Conservation (phyloP, 2,329 filamentous ascomycete species). For the Fusarium brachygibbosum region DNA sequence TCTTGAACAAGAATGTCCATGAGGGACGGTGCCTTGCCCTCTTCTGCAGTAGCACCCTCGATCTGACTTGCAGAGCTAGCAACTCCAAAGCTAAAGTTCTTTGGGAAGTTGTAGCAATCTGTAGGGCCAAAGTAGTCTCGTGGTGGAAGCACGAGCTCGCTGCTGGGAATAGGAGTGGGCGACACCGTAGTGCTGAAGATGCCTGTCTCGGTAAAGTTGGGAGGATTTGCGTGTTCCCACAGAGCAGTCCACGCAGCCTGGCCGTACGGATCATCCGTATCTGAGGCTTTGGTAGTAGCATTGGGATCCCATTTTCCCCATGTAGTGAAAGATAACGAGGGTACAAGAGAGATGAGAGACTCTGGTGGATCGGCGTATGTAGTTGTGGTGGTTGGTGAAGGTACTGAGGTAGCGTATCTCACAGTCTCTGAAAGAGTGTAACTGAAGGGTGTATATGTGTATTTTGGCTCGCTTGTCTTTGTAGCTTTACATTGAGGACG, state of each 20-base stretch:
- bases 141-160: slow-evolving; percentile 68
- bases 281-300: slow-evolving; percentile 46
- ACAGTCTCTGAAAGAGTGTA: slow-evolving; percentile 53
- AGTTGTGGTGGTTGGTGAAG: slow-evolving; percentile 49
- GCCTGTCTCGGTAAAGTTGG: slow-evolving; percentile 52
- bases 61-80: slow-evolving; percentile 62
- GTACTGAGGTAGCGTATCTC: slow-evolving; percentile 51
- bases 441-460: slow-evolving; percentile 49
- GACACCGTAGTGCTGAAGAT: slow-evolving; percentile 63
- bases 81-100: slow-evolving; percentile 63
- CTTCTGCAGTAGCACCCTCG: slow-evolving; percentile 60
- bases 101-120: slow-evolving; percentile 64
- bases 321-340: slow-evolving; percentile 51
- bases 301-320: slow-evolving; percentile 55
- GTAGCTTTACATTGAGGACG: slow-evolving; percentile 47
- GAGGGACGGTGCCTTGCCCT: slow-evolving; percentile 60
- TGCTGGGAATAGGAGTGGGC: slow-evolving; percentile 67
- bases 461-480: slow-evolving; percentile 44
- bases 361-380: slow-evolving; percentile 51
- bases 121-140: slow-evolving; percentile 63
- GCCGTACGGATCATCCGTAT: slow-evolving; percentile 51
- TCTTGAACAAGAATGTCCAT: slow-evolving; percentile 57
- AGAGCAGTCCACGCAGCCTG: slow-evolving; percentile 52
- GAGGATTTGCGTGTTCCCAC: slow-evolving; percentile 53
- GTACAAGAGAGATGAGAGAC: slow-evolving; percentile 45